These are phyloP conservation scores for Aspergillus affinis DNA, from an alignment of 495 filamentous ascomycete species.

Conservation along the genomic window DNA sequence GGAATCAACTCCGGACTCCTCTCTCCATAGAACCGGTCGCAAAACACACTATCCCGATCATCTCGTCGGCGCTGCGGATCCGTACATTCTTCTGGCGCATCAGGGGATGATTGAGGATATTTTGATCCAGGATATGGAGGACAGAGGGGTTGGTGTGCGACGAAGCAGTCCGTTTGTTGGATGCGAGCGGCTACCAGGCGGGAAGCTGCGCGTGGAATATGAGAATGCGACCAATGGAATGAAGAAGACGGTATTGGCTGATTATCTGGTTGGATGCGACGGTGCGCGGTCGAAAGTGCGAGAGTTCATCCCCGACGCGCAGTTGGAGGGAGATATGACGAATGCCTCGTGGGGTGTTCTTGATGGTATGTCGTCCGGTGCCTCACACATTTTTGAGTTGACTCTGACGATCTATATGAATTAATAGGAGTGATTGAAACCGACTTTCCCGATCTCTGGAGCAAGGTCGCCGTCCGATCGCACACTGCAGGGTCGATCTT, in stretches of 20 bases:
- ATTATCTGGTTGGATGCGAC: constrained; percentile 37
- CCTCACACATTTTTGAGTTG: not conserved
- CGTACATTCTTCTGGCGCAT: constrained; percentile 70
- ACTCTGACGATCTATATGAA: not conserved
- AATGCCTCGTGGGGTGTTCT: constrained; percentile 76
- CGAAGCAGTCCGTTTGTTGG: constrained; percentile 57
- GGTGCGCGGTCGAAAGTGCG: constrained; percentile 33
- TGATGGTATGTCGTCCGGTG: constrained; percentile 50
- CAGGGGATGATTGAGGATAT: constrained; percentile 72
- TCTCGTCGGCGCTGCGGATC: constrained; percentile 69
- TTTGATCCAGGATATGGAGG: constrained; percentile 62
- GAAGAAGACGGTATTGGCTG: constrained; percentile 16
- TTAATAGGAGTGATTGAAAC: constrained; percentile 61
- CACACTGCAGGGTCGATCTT: constrained; percentile 69
- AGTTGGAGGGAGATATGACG: constrained; percentile 60
- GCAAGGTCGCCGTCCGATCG: constrained; percentile 65
- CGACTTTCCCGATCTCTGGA: constrained; percentile 76
- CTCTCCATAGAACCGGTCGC: constrained; percentile 62
- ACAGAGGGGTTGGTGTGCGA: constrained; percentile 55
- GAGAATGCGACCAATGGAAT: constrained; percentile 22
- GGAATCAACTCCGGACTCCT: constrained; percentile 55
- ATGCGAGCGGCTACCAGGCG: constrained; percentile 40
- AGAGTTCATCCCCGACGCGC: constrained; percentile 47
- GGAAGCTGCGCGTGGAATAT: constrained; percentile 23
- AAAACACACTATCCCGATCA: constrained; percentile 68